Percentiles rank a stretch among this genome's conserved stretches.
These are phyloP conservation scores for Pythium rishiriense DNA, from an alignment of 352 stramenopile species.

Conservation along the genomic window DNA sequence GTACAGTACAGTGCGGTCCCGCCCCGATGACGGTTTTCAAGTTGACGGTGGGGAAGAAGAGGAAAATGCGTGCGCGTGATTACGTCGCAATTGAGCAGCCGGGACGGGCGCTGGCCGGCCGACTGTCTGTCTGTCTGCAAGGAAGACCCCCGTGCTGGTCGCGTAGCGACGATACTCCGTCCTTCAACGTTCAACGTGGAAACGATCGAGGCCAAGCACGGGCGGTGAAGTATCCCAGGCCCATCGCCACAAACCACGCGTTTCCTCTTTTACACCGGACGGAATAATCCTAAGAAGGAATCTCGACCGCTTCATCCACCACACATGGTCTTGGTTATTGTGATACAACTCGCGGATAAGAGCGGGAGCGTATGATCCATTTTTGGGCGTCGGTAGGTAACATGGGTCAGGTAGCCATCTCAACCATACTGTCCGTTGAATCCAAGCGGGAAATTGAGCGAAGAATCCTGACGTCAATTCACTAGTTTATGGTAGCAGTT, in stretches of 20 bases:
- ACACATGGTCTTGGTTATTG: too few relatives aligned
- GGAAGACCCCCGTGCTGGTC: neutral
- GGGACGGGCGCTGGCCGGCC: too few relatives aligned
- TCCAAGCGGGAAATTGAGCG: neutral
- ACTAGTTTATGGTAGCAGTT: constrained; percentile 1
- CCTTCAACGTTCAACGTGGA: neutral
- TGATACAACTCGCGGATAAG: too few relatives aligned
- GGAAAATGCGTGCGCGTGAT: neutral
- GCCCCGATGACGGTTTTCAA: too few relatives aligned
- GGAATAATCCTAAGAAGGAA: too few relatives aligned
- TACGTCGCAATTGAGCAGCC: neutral
- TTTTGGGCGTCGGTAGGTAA: neutral
- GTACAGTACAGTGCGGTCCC: too few relatives aligned
- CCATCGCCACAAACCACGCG: neutral
- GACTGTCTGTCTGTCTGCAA: neutral
- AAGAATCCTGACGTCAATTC: neutral
- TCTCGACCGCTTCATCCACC: too few relatives aligned
- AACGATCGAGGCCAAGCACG: neutral
- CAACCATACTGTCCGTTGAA: neutral
- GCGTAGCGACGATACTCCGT: neutral
- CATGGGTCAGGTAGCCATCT: neutral
- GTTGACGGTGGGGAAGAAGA: neutral
- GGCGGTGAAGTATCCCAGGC: neutral
- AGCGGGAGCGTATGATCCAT: neutral
- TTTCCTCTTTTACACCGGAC: too few relatives aligned